A percentile compares a stretch with the other conserved stretches of the same genome.
These are phyloP conservation scores for Solanum clarkiae DNA, from an alignment of 257 asterid genomes.

Conservation along the genomic window DNA sequence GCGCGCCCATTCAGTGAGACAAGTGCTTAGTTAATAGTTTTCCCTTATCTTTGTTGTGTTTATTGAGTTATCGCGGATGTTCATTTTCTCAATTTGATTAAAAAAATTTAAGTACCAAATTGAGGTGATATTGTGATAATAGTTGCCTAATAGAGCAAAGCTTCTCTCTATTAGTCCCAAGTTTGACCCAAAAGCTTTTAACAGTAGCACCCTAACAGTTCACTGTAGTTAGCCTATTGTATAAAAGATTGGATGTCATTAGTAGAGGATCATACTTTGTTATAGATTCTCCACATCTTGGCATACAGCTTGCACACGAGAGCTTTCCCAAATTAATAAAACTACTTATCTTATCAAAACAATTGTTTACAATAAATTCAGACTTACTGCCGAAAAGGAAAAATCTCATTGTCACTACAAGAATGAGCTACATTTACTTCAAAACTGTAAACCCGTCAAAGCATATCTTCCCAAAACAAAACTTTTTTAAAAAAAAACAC, in stretches of 20 bases:
- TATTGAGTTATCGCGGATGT: not conserved
- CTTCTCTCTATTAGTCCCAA: not conserved
- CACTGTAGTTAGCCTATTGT: not conserved
- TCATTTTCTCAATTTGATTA: not conserved
- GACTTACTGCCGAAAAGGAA: constrained; percentile 51
- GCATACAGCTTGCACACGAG: not conserved
- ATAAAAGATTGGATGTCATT: not conserved
- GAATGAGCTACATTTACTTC: not conserved
- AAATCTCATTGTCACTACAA: not conserved
- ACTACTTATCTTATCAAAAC: not conserved
- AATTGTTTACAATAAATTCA: not conserved
- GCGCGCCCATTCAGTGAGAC: not conserved
- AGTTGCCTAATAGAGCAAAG: not conserved
- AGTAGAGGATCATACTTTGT: not conserved
- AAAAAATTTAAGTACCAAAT: not conserved
- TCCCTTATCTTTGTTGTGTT: not conserved
- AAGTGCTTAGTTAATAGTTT: not conserved
- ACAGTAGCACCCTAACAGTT: not conserved
- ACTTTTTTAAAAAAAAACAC: not conserved
- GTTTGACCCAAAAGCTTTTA: not conserved
- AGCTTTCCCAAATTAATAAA: not conserved
- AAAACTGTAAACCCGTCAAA: not conserved
- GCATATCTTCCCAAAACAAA: not conserved
- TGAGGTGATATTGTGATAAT: not conserved
- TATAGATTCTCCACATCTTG: not conserved